Conservation (phyloP, 2,329 filamentous ascomycete genomes). For the Lachnellula suecica region DNA sequence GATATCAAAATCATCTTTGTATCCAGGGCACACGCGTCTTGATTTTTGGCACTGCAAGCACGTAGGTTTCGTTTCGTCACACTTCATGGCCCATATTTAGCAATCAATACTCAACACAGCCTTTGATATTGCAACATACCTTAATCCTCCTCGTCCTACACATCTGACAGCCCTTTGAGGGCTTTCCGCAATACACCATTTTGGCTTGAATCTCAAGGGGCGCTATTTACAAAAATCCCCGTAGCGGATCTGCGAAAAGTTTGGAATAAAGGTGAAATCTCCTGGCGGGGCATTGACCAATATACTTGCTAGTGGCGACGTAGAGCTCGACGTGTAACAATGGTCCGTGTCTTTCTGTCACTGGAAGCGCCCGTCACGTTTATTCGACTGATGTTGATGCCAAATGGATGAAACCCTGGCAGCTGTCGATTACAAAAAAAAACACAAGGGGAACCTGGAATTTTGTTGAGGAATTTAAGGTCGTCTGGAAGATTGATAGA, state of each 20-base stretch:
- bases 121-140: constrained; percentile 42
- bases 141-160: constrained; percentile 73
- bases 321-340: too few relatives aligned
- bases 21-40: constrained; percentile 62
- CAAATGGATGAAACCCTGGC: constrained; percentile 21
- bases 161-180: constrained; percentile 71
- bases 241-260: too few relatives aligned
- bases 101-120: constrained; percentile 5
- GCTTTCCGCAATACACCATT: constrained; percentile 68
- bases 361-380: too few relatives aligned
- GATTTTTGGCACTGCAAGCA: constrained; percentile 67
- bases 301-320: too few relatives aligned
- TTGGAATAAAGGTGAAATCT: too few relatives aligned
- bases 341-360: too few relatives aligned
- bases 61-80: constrained; percentile 65
- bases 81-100: constrained; percentile 42
- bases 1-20: constrained; percentile 70
- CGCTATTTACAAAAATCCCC: background rate
- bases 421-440: too few relatives aligned
- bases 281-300: too few relatives aligned
- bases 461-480: background rate
- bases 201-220: constrained; percentile 18
- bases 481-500: background rate
- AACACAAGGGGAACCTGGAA: background rate
- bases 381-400: too few relatives aligned